Evolutionary conservation across 78 protist species (phyloP).

Genomic region (Speleostelium caveatum): DNA sequence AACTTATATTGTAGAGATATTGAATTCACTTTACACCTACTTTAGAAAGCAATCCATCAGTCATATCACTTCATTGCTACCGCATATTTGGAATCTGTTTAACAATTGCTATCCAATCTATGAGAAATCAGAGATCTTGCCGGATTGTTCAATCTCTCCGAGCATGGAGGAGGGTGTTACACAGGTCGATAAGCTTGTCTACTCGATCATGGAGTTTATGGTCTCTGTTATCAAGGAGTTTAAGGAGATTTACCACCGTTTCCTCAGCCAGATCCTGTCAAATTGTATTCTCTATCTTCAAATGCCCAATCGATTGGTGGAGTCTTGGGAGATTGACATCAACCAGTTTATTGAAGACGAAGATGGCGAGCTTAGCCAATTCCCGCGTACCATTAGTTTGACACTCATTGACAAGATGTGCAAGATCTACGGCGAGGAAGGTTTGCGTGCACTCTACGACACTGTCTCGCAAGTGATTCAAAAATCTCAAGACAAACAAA

Average conservation of each 20-base stretch:
- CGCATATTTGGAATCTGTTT: conserved; percentile 53
- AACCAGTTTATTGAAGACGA: conserved; percentile 36
- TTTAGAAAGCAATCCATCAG: not conserved
- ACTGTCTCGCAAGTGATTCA: not conserved
- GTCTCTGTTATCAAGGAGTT: not conserved
- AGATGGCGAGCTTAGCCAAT: conserved; percentile 12
- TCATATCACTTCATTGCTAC: not conserved
- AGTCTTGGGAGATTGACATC: conserved; percentile 11
- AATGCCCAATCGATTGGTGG: conserved; percentile 8
- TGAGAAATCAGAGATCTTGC: conserved; percentile 10
- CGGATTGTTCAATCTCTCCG: not conserved
- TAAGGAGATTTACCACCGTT: not conserved
- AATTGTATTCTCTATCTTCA: not conserved
- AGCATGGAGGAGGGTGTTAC: conserved; percentile 14
- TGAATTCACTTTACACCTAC: not conserved
- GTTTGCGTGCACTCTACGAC: not conserved
- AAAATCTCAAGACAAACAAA: not conserved
- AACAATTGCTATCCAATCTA: conserved; percentile 10
- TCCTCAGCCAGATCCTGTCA: not conserved
- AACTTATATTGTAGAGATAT: conserved; percentile 10
- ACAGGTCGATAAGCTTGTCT: conserved; percentile 11
- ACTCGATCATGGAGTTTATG: conserved; percentile 34
- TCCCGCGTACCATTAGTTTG: conserved; percentile 9
- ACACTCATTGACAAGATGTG: not conserved
- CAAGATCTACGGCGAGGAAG: not conserved